These are phyloP conservation scores for Trichosporon inkin DNA, from an alignment of 1,284 basidiomycete species.

Conservation along the genomic window DNA sequence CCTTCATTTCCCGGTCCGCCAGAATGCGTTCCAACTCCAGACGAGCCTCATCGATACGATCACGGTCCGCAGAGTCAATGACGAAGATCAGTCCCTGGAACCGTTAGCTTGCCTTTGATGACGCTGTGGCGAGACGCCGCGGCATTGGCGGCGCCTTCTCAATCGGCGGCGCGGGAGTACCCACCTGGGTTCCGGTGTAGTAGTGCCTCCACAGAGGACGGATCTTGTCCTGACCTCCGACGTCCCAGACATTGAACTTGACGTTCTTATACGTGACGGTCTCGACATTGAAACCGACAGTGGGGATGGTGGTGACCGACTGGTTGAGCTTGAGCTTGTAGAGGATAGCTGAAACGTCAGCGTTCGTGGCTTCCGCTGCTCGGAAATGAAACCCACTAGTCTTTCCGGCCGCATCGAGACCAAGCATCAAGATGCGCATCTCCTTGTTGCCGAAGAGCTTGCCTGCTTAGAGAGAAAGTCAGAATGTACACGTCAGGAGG, in stretches of 20 bases:
- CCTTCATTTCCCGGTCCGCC: constrained; percentile 96
- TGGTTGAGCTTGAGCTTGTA: constrained; percentile 99
- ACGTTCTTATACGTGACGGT: constrained; percentile 99
- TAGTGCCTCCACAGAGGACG: constrained; percentile 95
- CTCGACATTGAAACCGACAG: constrained; percentile 92
- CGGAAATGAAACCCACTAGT: constrained; percentile 77
- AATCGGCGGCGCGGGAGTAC: constrained; percentile 10
- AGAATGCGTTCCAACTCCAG: constrained; percentile 95
- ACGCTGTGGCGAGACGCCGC: too few species aligned
- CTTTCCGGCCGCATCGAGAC: constrained; percentile 93
- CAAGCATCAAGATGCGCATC: constrained; percentile 68
- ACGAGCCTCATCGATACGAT: constrained; percentile 93
- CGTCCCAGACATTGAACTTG: constrained; percentile 99
- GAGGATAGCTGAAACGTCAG: constrained; percentile 66
- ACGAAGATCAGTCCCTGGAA: constrained; percentile 61
- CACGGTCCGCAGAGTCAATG: constrained; percentile 73
- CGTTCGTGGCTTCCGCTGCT: constrained; percentile 63
- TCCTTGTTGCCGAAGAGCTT: constrained; percentile 62
- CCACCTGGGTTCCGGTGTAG: constrained; percentile 59
- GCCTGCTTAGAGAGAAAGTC: constrained; percentile 32
- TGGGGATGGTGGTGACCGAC: constrained; percentile 95
- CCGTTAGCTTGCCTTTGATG: constrained; percentile 33
- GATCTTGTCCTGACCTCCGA: constrained; percentile 98
- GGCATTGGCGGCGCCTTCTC: background rate
- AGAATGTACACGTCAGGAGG: background rate